Base-by-base conservation (phyloP, 495 filamentous ascomycete genomes). In the Tuber calosporum region DNA sequence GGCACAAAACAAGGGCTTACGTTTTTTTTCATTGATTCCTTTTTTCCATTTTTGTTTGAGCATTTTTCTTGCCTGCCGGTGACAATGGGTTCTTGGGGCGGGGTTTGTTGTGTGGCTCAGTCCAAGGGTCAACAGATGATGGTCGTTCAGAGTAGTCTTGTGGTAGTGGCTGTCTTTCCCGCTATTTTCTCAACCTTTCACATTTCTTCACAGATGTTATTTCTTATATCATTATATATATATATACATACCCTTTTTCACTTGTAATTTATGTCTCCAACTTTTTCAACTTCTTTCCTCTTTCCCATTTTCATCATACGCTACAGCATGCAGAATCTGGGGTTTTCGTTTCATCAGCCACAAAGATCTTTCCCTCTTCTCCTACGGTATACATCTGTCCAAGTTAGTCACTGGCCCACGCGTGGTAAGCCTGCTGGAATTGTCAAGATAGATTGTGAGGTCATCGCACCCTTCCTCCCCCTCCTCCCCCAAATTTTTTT, bases 1-100 rank as follows among this genome's bases (percentile, higher is more conserved):
- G 83, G 82, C 40, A 74, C 85, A 74, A 84, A 83, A 72, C 85
- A 86, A 81, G 83, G 77, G 81, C 81, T 73, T 85, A 83, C 73
- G 84, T 85, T 75, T 83, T 75, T 83, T 75, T 79, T 85, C 76
- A 84, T 85, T 80, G 82, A 79, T 38, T 73, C 83, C 20, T 81
- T 69, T 67, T 13, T 58, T 9, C 8, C n/a, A n/a, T n/a, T 58
- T 78, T 80, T 48, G 76, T 83, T 39, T 82, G 82, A 68, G 76
- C 85, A 75, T 81, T 85, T 73, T 84, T 81, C 36, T 73, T 48
- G 66, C 67, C 73, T 75, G 77, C 74, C 71, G 39, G 72, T 73
- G 78, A 80, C 83, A 80, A 80, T 82, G 84, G 82, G 81, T 81
- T 80, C 83, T 80, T 82, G 81, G 84, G 84, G 81, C 82, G 84